Evolutionary conservation across 108 stramenopile species (phyloP).

Genomic region (Nitzschia putrida): DNA sequence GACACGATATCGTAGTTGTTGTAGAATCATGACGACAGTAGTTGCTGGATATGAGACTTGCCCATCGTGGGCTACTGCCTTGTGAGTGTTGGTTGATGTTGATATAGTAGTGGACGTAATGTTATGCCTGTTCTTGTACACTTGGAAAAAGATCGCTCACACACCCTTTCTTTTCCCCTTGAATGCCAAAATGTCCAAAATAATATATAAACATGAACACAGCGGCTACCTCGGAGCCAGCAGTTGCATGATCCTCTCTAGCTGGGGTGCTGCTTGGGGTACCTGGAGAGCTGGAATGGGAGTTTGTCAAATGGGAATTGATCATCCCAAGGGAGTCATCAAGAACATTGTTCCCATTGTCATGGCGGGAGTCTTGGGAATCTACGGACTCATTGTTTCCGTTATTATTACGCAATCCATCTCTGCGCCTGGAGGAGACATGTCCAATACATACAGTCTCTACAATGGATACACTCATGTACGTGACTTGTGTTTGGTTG

Average conservation of each 20-base stretch:
- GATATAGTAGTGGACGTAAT: not conserved
- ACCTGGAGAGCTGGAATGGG: slow-evolving; percentile 84
- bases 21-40: slow-evolving; percentile 45
- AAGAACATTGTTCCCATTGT: slow-evolving; percentile 91
- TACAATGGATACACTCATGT: slow-evolving; percentile 84
- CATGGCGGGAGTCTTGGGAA: slow-evolving; percentile 91
- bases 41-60: slow-evolving; percentile 55
- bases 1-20: too few species aligned
- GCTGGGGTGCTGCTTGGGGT: too few species aligned
- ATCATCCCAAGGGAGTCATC: slow-evolving; percentile 84
- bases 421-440: slow-evolving; percentile 51
- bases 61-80: not conserved
- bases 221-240: not conserved
- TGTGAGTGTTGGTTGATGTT: not conserved
- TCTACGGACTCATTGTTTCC: slow-evolving; percentile 85
- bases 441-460: slow-evolving; percentile 76
- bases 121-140: not conserved
- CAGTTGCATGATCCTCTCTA: slow-evolving; percentile 18
- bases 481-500: too few species aligned
- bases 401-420: slow-evolving; percentile 82
- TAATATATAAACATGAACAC: too few species aligned
- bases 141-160: not conserved
- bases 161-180: not conserved
- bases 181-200: not conserved
- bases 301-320: slow-evolving; percentile 82